Conservation (phyloP, 2,329 filamentous ascomycete genomes). For the Diaporthe velutina region DNA sequence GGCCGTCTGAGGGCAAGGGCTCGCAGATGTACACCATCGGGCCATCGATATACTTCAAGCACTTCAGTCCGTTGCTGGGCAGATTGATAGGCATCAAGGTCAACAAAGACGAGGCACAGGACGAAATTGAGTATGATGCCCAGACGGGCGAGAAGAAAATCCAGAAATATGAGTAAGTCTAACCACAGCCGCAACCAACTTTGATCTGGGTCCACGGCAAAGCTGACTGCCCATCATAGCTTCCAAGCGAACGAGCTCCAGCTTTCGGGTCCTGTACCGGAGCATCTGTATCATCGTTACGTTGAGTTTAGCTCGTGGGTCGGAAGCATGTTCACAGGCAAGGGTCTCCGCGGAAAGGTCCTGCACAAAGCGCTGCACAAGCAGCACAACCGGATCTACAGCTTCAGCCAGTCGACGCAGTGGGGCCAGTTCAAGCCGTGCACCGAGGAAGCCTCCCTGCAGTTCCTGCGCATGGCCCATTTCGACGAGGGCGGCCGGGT, state of each 20-base stretch:
- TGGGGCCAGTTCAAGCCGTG: conserved; percentile 77
- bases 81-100: conserved; percentile 81
- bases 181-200: not conserved
- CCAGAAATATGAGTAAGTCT: conserved; percentile 81
- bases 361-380: conserved; percentile 90
- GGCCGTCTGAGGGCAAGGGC: conserved; percentile 77
- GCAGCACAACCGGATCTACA: conserved; percentile 91
- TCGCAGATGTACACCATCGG: conserved; percentile 84
- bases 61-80: conserved; percentile 91
- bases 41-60: conserved; percentile 81
- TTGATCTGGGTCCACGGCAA: not conserved
- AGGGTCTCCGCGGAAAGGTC: conserved; percentile 82
- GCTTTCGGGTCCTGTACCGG: conserved; percentile 84
- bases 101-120: conserved; percentile 64
- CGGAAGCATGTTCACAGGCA: conserved; percentile 85
- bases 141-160: conserved; percentile 63
- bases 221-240: conserved; percentile 56
- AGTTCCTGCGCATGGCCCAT: conserved; percentile 89
- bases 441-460: conserved; percentile 77
- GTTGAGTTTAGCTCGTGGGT: conserved; percentile 95
- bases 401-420: conserved; percentile 82
- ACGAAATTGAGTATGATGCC: conserved; percentile 54
- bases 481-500: conserved; percentile 88
- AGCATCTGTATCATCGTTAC: conserved; percentile 87
- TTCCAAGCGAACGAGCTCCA: conserved; percentile 96